Base-by-base conservation (phyloP, 1,284 basidiomycete genomes). In the Ganoderma boninense region DNA sequence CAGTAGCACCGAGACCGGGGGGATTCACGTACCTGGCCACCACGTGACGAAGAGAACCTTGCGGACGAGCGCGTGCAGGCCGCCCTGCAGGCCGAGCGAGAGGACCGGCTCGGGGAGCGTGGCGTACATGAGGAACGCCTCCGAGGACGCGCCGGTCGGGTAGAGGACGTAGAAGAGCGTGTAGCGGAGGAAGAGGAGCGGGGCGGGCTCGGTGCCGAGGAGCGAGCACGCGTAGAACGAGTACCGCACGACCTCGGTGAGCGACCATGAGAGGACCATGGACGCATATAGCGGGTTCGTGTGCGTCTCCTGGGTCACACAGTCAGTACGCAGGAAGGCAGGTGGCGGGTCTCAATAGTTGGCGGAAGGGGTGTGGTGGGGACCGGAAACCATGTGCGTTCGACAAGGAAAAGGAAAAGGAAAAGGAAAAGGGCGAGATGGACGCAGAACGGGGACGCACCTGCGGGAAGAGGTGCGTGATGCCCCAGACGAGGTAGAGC, bases 251-350 rank as follows among this genome's bases (percentile, higher is more conserved):
- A 96, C 89, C 81, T 99, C 97, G 54, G 97, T 96, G 69, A 94
- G 76, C 2, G 94, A 92, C 97, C 97, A 99, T 0, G 97, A 95
- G 73, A 98, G 83, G 66, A 99, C 89, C 96, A 98, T 97, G 64
- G 92, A 92, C 3, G 95, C 90, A 84, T 95, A 99, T 43, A 96
- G 82, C 2, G 97, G 95, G 78, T 90, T 93, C 5, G 85, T 80
- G 73, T 90, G 92, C 20, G 91, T 90, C 40, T 62, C 60, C 93
- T 93, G n/a, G 10, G 23, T 52, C 49, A 52, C 23, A 32, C 29
- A 32, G 29, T 32, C 49, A 26, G 23, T 38, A 1, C 7, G 38
- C 38, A 38, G 38, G 38, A 10, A 38, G 49, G 23, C 13, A 26
- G 11, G 49, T 26, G 49, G 23, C 23, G 49, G 23, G 11, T 2